Evolutionary conservation across 164 flowering plant species (phyloP).

Genomic region (Liquidambar formosana): DNA sequence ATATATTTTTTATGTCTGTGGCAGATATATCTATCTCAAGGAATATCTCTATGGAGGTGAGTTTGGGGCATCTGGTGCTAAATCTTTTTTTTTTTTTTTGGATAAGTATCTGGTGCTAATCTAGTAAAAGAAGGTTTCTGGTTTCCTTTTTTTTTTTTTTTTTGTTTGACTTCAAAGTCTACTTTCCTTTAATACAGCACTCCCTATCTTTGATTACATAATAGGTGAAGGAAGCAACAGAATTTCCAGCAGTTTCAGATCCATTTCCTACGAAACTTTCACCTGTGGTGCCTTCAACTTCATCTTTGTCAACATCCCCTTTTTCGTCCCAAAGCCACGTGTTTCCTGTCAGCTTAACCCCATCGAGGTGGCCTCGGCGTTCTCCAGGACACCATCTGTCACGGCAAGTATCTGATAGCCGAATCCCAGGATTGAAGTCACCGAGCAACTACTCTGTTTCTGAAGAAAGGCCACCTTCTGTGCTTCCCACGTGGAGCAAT

Average conservation of each 20-base stretch:
- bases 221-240: slow-evolving; percentile 52
- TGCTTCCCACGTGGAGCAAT: slow-evolving; percentile 48
- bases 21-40: slow-evolving; percentile 52
- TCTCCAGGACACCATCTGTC: slow-evolving; percentile 55
- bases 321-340: slow-evolving; percentile 37
- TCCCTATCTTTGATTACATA: slow-evolving; percentile 7
- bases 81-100: slow-evolving; percentile 7
- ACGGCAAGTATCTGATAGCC: slow-evolving; percentile 59
- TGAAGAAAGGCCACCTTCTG: slow-evolving; percentile 54
- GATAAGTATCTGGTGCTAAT: too few relatives aligned
- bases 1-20: slow-evolving; percentile 10
- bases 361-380: slow-evolving; percentile 43
- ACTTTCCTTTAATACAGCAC: slow-evolving; percentile 3
- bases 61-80: slow-evolving; percentile 24
- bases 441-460: slow-evolving; percentile 46
- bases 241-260: slow-evolving; percentile 37
- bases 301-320: slow-evolving; percentile 48
- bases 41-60: slow-evolving; percentile 46
- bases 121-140: neutral
- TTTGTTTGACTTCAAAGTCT: neutral
- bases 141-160: neutral
- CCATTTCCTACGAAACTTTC: slow-evolving; percentile 52
- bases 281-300: slow-evolving; percentile 50
- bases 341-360: slow-evolving; percentile 43
- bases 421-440: slow-evolving; percentile 48